Evolutionary conservation across 2,329 filamentous ascomycete species (phyloP).

Genomic region (Paecilomyces fulvus): DNA sequence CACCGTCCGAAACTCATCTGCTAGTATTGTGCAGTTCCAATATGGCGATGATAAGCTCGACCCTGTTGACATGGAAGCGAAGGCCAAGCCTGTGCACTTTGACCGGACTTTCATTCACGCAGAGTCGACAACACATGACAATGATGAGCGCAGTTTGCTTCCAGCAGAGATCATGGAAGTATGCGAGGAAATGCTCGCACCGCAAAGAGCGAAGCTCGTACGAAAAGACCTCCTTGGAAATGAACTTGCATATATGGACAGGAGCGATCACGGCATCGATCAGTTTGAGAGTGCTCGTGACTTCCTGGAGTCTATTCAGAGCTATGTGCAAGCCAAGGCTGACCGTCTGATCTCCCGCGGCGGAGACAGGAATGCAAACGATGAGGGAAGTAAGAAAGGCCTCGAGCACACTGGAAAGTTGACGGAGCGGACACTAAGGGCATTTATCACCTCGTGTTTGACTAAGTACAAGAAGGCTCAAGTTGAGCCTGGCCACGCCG

Average conservation of each 20-base stretch:
- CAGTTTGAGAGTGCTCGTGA: constrained; percentile 73
- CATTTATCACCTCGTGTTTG: constrained; percentile 75
- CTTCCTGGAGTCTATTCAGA: constrained; percentile 70
- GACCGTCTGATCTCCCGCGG: constrained; percentile 45
- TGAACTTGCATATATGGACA: constrained; percentile 60
- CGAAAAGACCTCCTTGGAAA: constrained; percentile 55
- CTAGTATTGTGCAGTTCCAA: constrained; percentile 89
- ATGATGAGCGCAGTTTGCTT: constrained; percentile 62
- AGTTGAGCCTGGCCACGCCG: constrained; percentile 89
- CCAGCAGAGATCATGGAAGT: constrained; percentile 65
- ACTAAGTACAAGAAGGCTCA: constrained; percentile 86
- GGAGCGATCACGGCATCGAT: constrained; percentile 59
- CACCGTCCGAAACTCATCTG: constrained; percentile 84
- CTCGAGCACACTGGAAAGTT: constrained; percentile 74
- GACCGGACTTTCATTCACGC: constrained; percentile 80
- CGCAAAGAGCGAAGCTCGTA: constrained; percentile 57
- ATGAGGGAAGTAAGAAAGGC: constrained; percentile 23
- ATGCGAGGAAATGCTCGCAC: constrained; percentile 59
- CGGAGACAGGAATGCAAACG: constrained; percentile 21
- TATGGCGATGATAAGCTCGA: constrained; percentile 95
- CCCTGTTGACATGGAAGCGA: constrained; percentile 95
- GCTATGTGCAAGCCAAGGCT: constrained; percentile 59
- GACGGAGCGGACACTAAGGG: constrained; percentile 61
- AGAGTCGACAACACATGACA: constrained; percentile 68
- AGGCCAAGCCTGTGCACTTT: constrained; percentile 86